Percentiles rank a stretch among this genome's conserved stretches.
These are phyloP conservation scores for Thraustochytrium striatum DNA, from an alignment of 352 stramenopile species.

Conservation along the genomic window DNA sequence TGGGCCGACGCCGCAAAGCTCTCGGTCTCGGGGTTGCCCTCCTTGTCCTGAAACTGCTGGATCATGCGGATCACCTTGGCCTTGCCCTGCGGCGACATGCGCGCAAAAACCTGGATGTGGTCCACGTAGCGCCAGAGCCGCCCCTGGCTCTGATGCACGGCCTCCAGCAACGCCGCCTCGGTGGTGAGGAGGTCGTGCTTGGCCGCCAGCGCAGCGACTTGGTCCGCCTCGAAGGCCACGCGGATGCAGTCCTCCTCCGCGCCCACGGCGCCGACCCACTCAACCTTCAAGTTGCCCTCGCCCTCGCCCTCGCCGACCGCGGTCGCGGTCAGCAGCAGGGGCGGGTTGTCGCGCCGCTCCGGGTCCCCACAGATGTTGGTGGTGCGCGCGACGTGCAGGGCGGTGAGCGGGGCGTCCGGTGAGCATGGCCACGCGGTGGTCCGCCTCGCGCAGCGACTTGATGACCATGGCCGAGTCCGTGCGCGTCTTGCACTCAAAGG, in stretches of 20 bases:
- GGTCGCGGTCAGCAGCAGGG: conserved; percentile 2
- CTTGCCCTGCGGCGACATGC: conserved; percentile 92
- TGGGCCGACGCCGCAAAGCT: conserved; percentile 26
- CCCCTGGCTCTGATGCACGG: conserved; percentile 26
- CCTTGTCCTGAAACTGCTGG: conserved; percentile 41
- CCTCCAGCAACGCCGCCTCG: conserved; percentile 22
- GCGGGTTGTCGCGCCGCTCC: conserved; percentile 22
- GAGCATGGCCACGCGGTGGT: conserved; percentile 92
- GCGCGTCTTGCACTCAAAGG: conserved; percentile 91
- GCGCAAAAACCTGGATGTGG: conserved; percentile 77
- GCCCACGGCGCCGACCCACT: conserved; percentile 35
- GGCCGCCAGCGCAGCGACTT: neutral
- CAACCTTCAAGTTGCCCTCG: too few relatives aligned
- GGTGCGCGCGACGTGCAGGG: conserved; percentile 89
- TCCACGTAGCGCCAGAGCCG: conserved; percentile 53
- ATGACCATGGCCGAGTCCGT: conserved; percentile 86
- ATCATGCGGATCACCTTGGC: conserved; percentile 82
- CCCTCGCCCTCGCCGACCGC: neutral
- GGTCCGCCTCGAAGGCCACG: conserved; percentile 2
- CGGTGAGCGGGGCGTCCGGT: conserved; percentile 95
- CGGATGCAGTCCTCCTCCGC: neutral
- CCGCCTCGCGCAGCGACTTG: conserved; percentile 81
- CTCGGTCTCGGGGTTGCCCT: conserved; percentile 37
- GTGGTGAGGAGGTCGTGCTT: conserved; percentile 41
- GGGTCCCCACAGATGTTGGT: conserved; percentile 47